Conservation (phyloP, 2,329 filamentous ascomycete genomes). For the Fusarium circinatum region DNA sequence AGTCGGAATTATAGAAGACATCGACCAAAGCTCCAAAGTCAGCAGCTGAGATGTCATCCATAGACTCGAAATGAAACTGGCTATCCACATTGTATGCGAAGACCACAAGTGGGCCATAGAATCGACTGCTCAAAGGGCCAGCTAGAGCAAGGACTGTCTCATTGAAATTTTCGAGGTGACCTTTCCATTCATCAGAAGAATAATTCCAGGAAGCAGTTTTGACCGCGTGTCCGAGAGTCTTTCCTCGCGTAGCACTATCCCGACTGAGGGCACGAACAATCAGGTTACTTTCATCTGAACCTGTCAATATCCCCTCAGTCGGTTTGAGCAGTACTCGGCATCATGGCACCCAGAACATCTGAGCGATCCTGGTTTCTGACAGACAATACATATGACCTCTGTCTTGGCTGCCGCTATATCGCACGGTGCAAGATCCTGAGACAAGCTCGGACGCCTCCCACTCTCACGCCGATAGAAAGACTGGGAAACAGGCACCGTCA, state of each 20-base stretch:
- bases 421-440: neutral
- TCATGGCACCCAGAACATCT: neutral
- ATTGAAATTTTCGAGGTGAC: neutral
- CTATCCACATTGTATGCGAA: neutral
- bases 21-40: neutral
- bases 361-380: neutral
- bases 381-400: neutral
- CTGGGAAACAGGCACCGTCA: fast-evolving
- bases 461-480: neutral
- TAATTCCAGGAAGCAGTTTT: neutral
- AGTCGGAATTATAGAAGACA: neutral
- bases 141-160: neutral
- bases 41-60: neutral
- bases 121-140: neutral
- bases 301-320: no score
- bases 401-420: neutral
- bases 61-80: neutral
- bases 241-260: neutral
- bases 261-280: neutral
- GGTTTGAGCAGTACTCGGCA: neutral
- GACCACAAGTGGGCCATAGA: neutral
- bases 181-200: neutral
- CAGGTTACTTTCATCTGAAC: no score
- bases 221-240: neutral
- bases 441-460: neutral